Evolutionary conservation across 2,329 filamentous ascomycete genomes (phyloP), one percentile per base, ranked within the genome.

Genomic region (Phaeosphaeriaceae sp.): DNA sequence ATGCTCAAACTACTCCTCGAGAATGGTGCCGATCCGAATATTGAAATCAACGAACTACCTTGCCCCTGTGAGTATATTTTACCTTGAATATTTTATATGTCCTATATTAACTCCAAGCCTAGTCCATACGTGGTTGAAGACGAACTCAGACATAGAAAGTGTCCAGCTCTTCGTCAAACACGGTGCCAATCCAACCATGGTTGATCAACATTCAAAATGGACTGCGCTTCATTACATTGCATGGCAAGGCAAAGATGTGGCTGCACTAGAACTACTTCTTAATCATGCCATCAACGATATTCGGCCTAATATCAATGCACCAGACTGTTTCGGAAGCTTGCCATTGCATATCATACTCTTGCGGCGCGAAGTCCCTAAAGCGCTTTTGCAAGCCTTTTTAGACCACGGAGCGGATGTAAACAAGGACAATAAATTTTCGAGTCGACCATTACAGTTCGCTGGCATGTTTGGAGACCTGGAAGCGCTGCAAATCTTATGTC

Each of bases 1-100:
- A 38, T 38, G 35, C 35, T 38, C 21, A n/a, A 38, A 38, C n/a
- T 38, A n/a, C 35, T 38, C 1, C 35, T 38, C 7, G 16, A 38
- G 20, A 21, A 18, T n/a, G 20, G 21, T 13, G 35, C 35, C 11
- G 18, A 38, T 21, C 35, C 35, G 16, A 38, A 38, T 26, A 2
- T 38, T 11, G 20, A 12, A 9, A 20, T n/a, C 13, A 20, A 23
- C 17, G 13, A 23, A 12, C 21, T n/a, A 6, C 13, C 21, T n/a
- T 6, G 21, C 13, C 35, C 35, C 17, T 21, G 35, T 20, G 4
- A 20, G 35, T 26, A 38, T 4, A 20, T 6, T 20, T 8, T 9
- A 38, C n/a, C 20, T 20, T n/a, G 13, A 38, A n/a, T 20, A 26
- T 21, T 11, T 3, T 4, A 38, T 5, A 9, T 2, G 7, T n/a